Conservation (phyloP, 805 yeast genomes). For the Yamadazyma scolyti region DNA sequence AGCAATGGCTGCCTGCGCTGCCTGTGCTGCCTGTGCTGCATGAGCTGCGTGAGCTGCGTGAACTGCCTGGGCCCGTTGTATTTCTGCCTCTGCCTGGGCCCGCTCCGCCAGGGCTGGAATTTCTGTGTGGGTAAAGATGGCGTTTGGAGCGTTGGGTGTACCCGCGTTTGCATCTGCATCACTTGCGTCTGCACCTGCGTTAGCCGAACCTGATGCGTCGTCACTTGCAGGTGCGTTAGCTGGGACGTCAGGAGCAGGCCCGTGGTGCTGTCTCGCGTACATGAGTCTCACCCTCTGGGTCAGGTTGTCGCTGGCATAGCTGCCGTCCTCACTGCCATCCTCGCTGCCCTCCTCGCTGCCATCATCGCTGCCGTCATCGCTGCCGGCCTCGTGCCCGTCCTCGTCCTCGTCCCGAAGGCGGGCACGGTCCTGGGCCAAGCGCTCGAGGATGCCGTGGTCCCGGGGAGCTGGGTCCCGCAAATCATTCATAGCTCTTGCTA, state of each 20-base stretch:
- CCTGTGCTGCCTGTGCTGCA: conserved; percentile 4
- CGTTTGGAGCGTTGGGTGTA: neutral
- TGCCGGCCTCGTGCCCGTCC: conserved; percentile 5
- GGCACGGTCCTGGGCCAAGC: conserved; percentile 14
- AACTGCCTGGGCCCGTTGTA: no score
- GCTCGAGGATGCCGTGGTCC: conserved; percentile 2
- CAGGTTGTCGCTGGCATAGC: no score
- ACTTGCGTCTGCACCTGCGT: neutral
- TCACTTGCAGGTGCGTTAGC: no score
- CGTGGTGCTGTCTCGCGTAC: no score
- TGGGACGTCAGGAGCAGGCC: no score
- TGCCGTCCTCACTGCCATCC: no score
- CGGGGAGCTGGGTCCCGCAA: conserved; percentile 10
- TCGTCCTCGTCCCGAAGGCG: conserved; percentile 6
- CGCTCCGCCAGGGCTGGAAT: no score
- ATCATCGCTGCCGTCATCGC: neutral
- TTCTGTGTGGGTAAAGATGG: neutral
- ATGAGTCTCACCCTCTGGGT: no score
- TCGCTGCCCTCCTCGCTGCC: no score
- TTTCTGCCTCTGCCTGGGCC: no score
- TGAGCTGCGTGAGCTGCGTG: conserved; percentile 6
- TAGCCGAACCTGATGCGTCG: no score
- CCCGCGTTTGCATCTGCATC: neutral
- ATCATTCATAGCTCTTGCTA: conserved; percentile 26
- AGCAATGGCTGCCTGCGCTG: conserved; percentile 1